These are phyloP conservation scores for Mycena metata DNA, from an alignment of 768 basidiomycete species.

Conservation along the genomic window DNA sequence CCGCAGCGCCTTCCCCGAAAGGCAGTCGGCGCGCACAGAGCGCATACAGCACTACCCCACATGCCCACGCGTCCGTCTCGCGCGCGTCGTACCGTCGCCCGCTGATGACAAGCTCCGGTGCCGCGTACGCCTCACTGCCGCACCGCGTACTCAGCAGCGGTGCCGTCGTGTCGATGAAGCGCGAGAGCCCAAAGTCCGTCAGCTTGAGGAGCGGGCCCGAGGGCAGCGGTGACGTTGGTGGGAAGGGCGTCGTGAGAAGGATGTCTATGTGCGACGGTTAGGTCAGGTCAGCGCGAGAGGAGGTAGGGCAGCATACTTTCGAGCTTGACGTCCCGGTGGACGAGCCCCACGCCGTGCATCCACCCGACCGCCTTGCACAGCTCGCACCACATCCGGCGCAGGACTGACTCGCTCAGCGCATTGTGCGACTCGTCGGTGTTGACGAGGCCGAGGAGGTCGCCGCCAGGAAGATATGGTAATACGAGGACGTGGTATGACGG, in stretches of 20 bases:
- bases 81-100: conserved; percentile 78
- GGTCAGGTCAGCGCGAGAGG: conserved; percentile 9
- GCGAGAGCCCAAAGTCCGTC: conserved; percentile 91
- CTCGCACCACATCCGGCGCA: conserved; percentile 82
- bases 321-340: conserved; percentile 94
- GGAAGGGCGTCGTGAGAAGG: conserved; percentile 71
- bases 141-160: conserved; percentile 84
- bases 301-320: conserved; percentile 62
- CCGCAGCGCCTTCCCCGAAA: conserved; percentile 70
- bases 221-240: conserved; percentile 52
- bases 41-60: conserved; percentile 89
- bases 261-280: conserved; percentile 65
- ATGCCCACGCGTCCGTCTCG: conserved; percentile 90
- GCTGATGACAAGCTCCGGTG: conserved; percentile 78
- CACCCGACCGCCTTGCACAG: conserved; percentile 84
- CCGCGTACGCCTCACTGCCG: conserved; percentile 91
- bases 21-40: conserved; percentile 79
- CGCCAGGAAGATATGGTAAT: conserved; percentile 81
- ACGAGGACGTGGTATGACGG: conserved; percentile 82
- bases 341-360: conserved; percentile 89
- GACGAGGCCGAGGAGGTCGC: conserved; percentile 85
- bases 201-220: conserved; percentile 80
- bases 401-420: conserved; percentile 49
- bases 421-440: conserved; percentile 66
- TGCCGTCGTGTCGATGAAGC: conserved; percentile 77